Base-by-base conservation (phyloP, 1,284 basidiomycete genomes). In the Gomphus bonarii region DNA sequence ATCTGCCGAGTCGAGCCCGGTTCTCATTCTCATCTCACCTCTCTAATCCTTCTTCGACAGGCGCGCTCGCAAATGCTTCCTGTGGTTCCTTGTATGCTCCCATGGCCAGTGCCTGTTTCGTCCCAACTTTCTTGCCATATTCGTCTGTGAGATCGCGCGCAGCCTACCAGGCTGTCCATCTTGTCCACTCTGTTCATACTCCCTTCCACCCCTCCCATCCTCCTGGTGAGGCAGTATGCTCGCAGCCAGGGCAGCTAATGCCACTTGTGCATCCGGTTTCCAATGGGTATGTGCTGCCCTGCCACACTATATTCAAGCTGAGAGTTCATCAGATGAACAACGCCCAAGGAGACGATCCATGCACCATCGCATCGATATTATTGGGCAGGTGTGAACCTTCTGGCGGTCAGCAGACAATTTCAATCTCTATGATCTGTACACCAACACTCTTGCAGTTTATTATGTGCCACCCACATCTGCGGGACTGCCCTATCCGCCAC, bases 331-430 rank as follows among this genome's bases (percentile, higher is more conserved):
- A 55, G 54, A 36, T 55, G 54, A 7, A 11, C 42, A 55, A 55
- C 44, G 2, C 5, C 7, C 28, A 55, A 35, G 54, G 54, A 25
- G 54, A 47, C n/a, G 31, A 46, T 55, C 54, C 54, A 22, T 55
- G 54, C 44, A 48, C 11, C n/a, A 38, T 55, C n/a, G 46, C 52
- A 40, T 54, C 52, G 52, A 12, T 2, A 6, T 22, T 55, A 7
- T 48, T 46, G 2, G 40, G 18, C 9, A 30, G 18, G 20, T 55
- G 54, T 18, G 20, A 30, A 2, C 5, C 42, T 35, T 12, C 7
- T 30, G 35, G 40, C 48, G 44, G 54, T 55, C 33, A 48, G 54
- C 44, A 48, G 9, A 14, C 7, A 36, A 14, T 40, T n/a, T 14
- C 25, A 48, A 3, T 35, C 9, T 35, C 33, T 31, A 25, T 8